Percentiles rank a stretch among this genome's conserved stretches.
These are phyloP conservation scores for Herpomyces periplanetae DNA, from an alignment of 2,329 filamentous ascomycete genomes.

Conservation along the genomic window DNA sequence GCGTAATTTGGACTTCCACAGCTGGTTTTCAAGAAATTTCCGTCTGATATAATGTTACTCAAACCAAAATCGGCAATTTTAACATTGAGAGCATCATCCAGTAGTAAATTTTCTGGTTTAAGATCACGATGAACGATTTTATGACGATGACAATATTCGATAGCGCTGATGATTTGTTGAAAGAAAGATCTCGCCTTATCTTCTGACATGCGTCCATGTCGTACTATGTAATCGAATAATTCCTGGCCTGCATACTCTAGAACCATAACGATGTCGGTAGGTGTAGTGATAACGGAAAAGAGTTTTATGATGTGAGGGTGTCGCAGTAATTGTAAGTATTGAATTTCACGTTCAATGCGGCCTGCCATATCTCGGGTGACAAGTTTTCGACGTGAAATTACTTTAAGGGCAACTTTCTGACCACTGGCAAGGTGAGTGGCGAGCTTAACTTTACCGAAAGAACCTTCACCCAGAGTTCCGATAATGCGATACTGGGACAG, in stretches of 20 bases:
- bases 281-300: constrained; percentile 88
- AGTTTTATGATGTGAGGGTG: constrained; percentile 98
- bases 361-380: constrained; percentile 94
- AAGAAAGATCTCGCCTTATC: constrained; percentile 85
- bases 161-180: constrained; percentile 91
- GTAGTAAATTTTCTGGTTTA: constrained; percentile 78
- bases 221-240: constrained; percentile 89
- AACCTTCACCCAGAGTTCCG: constrained; percentile 69
- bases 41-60: constrained; percentile 98
- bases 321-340: constrained; percentile 71
- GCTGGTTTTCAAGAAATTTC: constrained; percentile 92
- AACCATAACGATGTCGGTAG: constrained; percentile 89
- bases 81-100: constrained; percentile 82
- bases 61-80: constrained; percentile 97
- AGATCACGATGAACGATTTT: constrained; percentile 94
- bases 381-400: constrained; percentile 78
- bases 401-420: constrained; percentile 87
- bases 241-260: constrained; percentile 87
- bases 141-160: constrained; percentile 93
- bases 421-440: constrained; percentile 66
- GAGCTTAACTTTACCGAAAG: constrained; percentile 93
- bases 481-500: constrained; percentile 71
- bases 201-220: constrained; percentile 64
- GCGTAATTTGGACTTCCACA: constrained; percentile 96
- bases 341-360: constrained; percentile 82